Percentiles rank a stretch among this genome's conserved stretches.
Conservation (phyloP, 495 filamentous ascomycete genomes). For the Penicillium lividum region DNA sequence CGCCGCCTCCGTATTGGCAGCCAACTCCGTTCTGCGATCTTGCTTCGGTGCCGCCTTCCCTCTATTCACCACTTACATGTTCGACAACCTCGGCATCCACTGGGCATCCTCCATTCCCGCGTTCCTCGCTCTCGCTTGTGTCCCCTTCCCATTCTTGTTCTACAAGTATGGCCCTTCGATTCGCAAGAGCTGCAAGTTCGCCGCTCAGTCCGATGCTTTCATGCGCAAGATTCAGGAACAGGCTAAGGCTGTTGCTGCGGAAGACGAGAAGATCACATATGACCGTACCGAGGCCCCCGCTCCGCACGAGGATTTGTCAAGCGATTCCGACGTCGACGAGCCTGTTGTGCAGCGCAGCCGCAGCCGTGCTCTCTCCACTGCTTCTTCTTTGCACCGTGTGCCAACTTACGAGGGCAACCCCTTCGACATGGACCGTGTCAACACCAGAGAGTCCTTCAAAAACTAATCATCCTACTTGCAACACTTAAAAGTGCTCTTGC, state of each 20-base stretch:
- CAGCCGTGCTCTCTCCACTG: conserved; percentile 34
- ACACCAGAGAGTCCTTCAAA: conserved; percentile 48
- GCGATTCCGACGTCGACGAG: conserved; percentile 25
- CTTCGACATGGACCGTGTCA: conserved; percentile 47
- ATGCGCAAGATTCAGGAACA: conserved; percentile 47
- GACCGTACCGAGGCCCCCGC: conserved; percentile 47
- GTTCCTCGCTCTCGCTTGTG: conserved; percentile 71
- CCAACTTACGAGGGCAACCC: conserved; percentile 47
- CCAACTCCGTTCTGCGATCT: conserved; percentile 69
- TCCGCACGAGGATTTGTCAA: conserved; percentile 27
- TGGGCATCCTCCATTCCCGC: conserved; percentile 79
- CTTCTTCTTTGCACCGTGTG: conserved; percentile 30
- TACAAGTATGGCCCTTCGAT: conserved; percentile 71
- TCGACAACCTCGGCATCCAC: conserved; percentile 71
- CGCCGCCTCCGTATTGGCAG: conserved; percentile 77
- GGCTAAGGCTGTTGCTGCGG: conserved; percentile 1
- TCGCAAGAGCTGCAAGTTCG: conserved; percentile 71
- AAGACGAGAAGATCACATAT: conserved; percentile 26
- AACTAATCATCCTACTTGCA: conserved; percentile 1
- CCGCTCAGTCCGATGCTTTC: conserved; percentile 54
- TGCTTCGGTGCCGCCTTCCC: conserved; percentile 82
- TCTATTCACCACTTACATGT: conserved; percentile 80
- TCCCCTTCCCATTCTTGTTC: conserved; percentile 81
- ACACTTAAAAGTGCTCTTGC: conserved; percentile 1
- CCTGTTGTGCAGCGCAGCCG: conserved; percentile 13